phyloP scores from a whole-genome alignment of 176 grass and related monocot genomes.

The Tillandsia fasciculata region DNA sequence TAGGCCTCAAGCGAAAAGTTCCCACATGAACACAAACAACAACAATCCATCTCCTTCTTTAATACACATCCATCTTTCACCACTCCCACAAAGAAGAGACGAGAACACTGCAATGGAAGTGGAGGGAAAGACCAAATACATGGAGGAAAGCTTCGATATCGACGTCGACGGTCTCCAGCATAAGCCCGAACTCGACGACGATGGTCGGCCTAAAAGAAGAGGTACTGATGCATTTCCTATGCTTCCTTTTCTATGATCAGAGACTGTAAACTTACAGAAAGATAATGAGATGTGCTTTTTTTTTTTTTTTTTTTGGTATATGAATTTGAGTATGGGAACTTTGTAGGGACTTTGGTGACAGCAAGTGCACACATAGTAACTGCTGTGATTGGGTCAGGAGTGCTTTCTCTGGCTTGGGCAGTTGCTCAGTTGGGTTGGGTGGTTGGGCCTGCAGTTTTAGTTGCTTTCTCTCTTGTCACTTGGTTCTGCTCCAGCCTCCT shows the following conservation, averaged over 20 bases:
- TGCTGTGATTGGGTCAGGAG: constrained; percentile 21
- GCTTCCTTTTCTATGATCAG: no score
- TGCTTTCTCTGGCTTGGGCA: constrained; percentile 24
- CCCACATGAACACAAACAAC: neutral
- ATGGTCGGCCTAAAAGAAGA: neutral
- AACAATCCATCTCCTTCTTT: neutral
- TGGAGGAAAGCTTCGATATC: neutral
- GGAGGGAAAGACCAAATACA: neutral
- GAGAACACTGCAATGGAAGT: neutral
- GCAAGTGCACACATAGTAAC: constrained; percentile 21
- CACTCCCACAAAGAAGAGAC: neutral
- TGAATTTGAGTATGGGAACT: neutral
- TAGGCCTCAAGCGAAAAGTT: neutral
- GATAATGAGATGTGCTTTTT: neutral
- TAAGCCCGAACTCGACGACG: neutral
- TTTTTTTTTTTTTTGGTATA: neutral
- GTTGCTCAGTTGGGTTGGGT: constrained; percentile 24
- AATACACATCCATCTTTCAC: no score
- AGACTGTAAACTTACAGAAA: no score
- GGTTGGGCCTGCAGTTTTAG: neutral
- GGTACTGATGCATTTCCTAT: neutral
- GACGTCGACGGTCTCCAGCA: neutral
- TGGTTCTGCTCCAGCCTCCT: constrained; percentile 16
- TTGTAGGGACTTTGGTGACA: constrained; percentile 12
- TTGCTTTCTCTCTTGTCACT: constrained; percentile 10